Conservation (phyloP, 116 monocot genomes). For the Cymodocea nodosa region DNA sequence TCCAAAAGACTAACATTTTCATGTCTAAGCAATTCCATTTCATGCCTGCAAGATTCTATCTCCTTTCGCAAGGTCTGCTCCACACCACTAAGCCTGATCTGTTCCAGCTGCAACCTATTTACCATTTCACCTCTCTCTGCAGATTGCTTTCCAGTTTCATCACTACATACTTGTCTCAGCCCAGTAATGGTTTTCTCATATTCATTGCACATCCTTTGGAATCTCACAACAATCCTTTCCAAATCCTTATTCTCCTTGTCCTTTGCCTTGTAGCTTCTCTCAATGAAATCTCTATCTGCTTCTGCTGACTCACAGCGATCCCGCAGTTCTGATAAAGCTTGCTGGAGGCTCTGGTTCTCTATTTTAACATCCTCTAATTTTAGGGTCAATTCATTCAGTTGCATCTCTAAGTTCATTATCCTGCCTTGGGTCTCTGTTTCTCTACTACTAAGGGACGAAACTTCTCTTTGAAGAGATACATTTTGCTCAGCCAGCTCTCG, state of each 20-base stretch:
- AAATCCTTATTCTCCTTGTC: conserved; percentile 57
- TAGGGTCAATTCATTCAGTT: conserved; percentile 31
- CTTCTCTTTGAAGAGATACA: conserved; percentile 63
- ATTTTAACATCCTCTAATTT: conserved; percentile 34
- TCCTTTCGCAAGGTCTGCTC: conserved; percentile 73
- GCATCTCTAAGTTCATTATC: conserved; percentile 43
- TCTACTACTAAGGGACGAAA: conserved; percentile 43
- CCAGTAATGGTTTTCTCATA: conserved; percentile 75
- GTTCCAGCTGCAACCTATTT: conserved; percentile 47
- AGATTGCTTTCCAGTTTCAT: conserved; percentile 29
- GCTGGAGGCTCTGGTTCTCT: conserved; percentile 40
- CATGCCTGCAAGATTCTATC: conserved; percentile 41
- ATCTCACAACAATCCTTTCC: conserved; percentile 33
- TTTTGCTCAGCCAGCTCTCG: conserved; percentile 85
- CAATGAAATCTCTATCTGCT: conserved; percentile 34
- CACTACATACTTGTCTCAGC: conserved; percentile 41
- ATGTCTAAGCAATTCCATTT: conserved; percentile 39
- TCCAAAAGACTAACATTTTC: conserved; percentile 53
- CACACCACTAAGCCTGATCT: conserved; percentile 53
- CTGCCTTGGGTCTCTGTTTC: conserved; percentile 27
- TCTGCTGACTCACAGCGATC: conserved; percentile 26
- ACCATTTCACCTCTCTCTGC: conserved; percentile 18
- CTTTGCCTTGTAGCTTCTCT: conserved; percentile 33
- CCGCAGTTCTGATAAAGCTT: conserved; percentile 29
- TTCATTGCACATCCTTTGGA: conserved; percentile 50